A percentile compares a stretch with the other conserved stretches of the same genome.
Conservation (phyloP, 345 rosid genomes). For the Viola odorata region DNA sequence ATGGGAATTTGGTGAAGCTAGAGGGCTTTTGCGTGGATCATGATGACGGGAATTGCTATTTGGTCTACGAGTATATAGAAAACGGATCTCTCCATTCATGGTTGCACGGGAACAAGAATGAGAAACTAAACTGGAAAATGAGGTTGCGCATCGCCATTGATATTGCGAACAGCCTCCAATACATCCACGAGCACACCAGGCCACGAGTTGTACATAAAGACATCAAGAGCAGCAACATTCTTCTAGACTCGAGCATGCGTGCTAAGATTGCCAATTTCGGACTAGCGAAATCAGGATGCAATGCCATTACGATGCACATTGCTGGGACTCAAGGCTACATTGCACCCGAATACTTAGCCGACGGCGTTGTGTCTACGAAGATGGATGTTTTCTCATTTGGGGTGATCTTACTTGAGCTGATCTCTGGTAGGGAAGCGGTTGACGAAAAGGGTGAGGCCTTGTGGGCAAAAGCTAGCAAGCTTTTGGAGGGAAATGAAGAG, state of each 20-base stretch:
- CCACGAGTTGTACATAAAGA: slow-evolving; percentile 68
- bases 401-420: slow-evolving; percentile 64
- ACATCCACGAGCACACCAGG: slow-evolving; percentile 67
- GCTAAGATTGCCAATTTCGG: slow-evolving; percentile 74
- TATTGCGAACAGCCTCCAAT: slow-evolving; percentile 63
- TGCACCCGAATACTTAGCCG: slow-evolving; percentile 57
- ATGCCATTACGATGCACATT: slow-evolving; percentile 67
- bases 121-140: slow-evolving; percentile 44
- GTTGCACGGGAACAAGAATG: slow-evolving; percentile 35
- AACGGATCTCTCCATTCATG: slow-evolving; percentile 54
- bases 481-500: slow-evolving; percentile 38
- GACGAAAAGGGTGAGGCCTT: slow-evolving; percentile 44
- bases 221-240: slow-evolving; percentile 63
- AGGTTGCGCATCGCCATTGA: slow-evolving; percentile 48
- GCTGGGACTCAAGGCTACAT: slow-evolving; percentile 76
- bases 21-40: slow-evolving; percentile 66
- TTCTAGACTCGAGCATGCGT: slow-evolving; percentile 51
- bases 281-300: slow-evolving; percentile 71
- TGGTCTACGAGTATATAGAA: slow-evolving; percentile 52
- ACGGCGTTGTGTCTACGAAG: slow-evolving; percentile 57
- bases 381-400: slow-evolving; percentile 71
- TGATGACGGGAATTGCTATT: slow-evolving; percentile 51
- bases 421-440: slow-evolving; percentile 47
- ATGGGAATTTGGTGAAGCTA: slow-evolving; percentile 62
- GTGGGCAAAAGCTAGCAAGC: slow-evolving; percentile 31